Conservation (phyloP, 2,329 filamentous ascomycete species). For the Neonectria ditissima region DNA sequence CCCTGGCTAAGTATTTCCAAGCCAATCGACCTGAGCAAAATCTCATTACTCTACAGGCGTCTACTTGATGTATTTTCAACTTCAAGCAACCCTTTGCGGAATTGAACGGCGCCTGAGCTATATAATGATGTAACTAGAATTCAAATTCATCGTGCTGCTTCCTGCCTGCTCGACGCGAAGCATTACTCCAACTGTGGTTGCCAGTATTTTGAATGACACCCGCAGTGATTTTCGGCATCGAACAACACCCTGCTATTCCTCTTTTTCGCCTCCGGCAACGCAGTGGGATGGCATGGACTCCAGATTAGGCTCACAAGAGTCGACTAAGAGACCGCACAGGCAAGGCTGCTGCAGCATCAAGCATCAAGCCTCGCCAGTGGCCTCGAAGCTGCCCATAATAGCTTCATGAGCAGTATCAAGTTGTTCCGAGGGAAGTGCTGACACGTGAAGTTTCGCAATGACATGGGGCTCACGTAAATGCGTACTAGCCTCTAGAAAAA, state of each 20-base stretch:
- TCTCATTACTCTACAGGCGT: background rate
- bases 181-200: background rate
- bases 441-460: background rate
- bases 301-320: background rate
- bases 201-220: background rate
- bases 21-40: background rate
- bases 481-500: background rate
- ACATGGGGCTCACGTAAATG: background rate
- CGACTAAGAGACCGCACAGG: background rate
- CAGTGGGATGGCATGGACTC: too few species aligned
- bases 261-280: too few species aligned
- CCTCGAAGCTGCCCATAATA: background rate
- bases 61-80: background rate
- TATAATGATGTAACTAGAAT: background rate
- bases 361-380: slow-evolving; percentile 11
- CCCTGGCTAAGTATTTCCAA: background rate
- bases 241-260: background rate
- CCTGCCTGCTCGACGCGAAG: background rate
- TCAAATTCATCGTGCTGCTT: background rate
- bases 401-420: background rate
- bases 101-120: background rate
- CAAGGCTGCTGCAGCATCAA: slow-evolving; percentile 19
- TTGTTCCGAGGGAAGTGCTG: background rate
- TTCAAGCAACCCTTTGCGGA: background rate
- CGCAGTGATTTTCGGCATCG: background rate